These are phyloP conservation scores for Gryganskiella cystojenkinii DNA, from an alignment of 192 early-diverging fungal genomes.

Conservation along the genomic window DNA sequence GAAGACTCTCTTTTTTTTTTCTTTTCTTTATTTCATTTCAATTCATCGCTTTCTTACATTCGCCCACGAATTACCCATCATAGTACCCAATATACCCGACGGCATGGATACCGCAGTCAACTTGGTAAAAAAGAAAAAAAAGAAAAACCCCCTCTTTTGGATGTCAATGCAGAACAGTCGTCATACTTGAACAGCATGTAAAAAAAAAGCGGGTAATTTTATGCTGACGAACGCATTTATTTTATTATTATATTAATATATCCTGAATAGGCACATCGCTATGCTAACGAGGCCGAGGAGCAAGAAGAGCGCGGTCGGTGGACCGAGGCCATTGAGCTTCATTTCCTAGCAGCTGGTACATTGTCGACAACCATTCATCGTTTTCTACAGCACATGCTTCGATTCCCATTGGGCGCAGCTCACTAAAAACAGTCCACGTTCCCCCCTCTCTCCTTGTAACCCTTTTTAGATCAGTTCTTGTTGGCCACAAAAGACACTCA, in stretches of 20 bases:
- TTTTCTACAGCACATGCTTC: too few relatives aligned
- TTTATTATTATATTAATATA: background rate
- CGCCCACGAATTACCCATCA: too few relatives aligned
- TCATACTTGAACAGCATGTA: background rate
- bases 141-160: too few relatives aligned
- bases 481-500: conserved; percentile 40
- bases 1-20: background rate
- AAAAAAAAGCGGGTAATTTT: too few relatives aligned
- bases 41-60: too few relatives aligned
- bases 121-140: too few relatives aligned
- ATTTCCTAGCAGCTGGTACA: conserved; percentile 75
- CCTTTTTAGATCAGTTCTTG: conserved; percentile 29
- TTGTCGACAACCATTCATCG: too few relatives aligned
- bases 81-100: too few relatives aligned
- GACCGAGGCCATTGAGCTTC: conserved; percentile 69
- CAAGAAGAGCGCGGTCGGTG: conserved; percentile 64
- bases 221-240: background rate
- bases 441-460: background rate
- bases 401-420: background rate
- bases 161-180: too few relatives aligned
- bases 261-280: conserved; percentile 75
- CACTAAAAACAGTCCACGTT: background rate
- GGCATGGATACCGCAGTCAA: conserved; percentile 37
- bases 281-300: conserved; percentile 73
- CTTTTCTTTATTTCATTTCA: background rate